Evolutionary conservation across 1,284 basidiomycete species (phyloP).

Genomic region (Testicularia cyperi): DNA sequence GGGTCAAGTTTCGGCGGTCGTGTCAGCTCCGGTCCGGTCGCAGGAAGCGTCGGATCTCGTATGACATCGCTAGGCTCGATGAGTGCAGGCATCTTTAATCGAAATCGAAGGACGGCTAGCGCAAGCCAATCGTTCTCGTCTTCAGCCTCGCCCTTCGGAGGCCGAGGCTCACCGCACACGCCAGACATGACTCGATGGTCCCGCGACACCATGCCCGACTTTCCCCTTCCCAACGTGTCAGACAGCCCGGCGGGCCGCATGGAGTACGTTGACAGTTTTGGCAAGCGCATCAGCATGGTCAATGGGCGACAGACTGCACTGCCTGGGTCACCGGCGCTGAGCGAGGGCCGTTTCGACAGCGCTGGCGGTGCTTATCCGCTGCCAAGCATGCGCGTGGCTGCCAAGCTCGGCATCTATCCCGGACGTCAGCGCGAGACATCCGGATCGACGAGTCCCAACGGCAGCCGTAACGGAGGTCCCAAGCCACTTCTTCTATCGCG

Average conservation of each 20-base stretch:
- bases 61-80: slow-evolving; percentile 24
- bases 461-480: slow-evolving; percentile 26
- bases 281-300: slow-evolving; percentile 24
- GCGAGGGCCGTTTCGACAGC: slow-evolving; percentile 31
- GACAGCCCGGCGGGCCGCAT: slow-evolving; percentile 42
- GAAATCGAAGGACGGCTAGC: slow-evolving; percentile 9
- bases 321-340: slow-evolving; percentile 14
- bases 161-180: slow-evolving; percentile 15
- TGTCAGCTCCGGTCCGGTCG: no score
- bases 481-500: slow-evolving; percentile 42
- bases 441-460: slow-evolving; percentile 3
- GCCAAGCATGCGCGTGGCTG: slow-evolving; percentile 40
- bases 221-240: slow-evolving; percentile 47
- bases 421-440: slow-evolving; percentile 13
- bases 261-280: slow-evolving; percentile 36
- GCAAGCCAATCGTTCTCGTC: slow-evolving; percentile 9
- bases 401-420: slow-evolving; percentile 34
- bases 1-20: no score
- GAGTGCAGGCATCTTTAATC: slow-evolving; percentile 30
- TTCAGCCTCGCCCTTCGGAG: no score
- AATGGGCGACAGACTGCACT: slow-evolving; percentile 6
- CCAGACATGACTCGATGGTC: slow-evolving; percentile 46
- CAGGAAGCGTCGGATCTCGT: no score
- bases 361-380: slow-evolving; percentile 23
- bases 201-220: slow-evolving; percentile 42